Percentiles rank a stretch among this genome's conserved stretches.
Evolutionary conservation across 179 eudicot species (phyloP).

Genomic region (Spinacia oleracea): DNA sequence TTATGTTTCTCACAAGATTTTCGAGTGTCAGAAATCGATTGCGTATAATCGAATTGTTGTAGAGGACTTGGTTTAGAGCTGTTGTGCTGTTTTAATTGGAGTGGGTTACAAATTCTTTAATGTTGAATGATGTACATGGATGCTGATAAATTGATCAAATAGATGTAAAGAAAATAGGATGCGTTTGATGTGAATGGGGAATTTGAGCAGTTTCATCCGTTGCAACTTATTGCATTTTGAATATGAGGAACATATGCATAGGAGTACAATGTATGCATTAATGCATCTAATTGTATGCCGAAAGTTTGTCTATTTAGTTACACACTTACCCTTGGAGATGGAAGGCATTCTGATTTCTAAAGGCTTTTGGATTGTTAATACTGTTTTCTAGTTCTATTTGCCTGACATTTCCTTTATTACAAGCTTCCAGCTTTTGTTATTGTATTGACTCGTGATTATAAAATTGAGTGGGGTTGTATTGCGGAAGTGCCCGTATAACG

Average conservation of each 20-base stretch:
- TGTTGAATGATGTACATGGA: background rate
- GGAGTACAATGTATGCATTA: background rate
- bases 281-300: background rate
- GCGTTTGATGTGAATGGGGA: background rate
- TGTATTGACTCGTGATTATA: background rate
- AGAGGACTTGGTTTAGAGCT: background rate
- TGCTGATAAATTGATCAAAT: background rate
- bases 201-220: background rate
- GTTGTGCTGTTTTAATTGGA: background rate
- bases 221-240: background rate
- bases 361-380: background rate
- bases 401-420: background rate
- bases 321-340: background rate
- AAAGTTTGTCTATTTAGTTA: background rate
- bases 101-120: background rate
- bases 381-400: background rate
- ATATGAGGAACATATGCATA: background rate
- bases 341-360: background rate
- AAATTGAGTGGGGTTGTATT: background rate
- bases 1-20: background rate
- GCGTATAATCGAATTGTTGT: background rate
- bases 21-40: background rate
- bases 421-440: background rate
- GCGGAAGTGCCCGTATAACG: background rate
- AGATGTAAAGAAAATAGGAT: background rate